Conservation (phyloP, 1,139 yeast species). For the Pichia sp. region DNA sequence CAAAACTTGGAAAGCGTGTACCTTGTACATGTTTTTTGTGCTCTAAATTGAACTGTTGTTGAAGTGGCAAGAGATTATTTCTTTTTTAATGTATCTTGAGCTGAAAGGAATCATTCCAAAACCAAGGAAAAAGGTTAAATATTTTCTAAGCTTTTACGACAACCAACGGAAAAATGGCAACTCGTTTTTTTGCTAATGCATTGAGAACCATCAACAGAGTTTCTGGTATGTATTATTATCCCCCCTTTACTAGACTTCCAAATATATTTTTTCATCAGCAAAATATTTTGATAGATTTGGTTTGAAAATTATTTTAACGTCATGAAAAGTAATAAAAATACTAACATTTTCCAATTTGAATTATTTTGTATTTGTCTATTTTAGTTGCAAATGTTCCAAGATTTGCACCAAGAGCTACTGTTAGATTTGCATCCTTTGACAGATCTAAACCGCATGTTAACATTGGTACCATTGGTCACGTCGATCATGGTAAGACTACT, state of each 20-base stretch:
- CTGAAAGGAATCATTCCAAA: too few species aligned
- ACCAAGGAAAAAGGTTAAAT: too few species aligned
- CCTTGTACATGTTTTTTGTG: too few species aligned
- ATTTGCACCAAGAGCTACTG: constrained; percentile 21
- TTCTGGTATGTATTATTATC: constrained; percentile 17
- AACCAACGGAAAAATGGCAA: constrained; percentile 23
- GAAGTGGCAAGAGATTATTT: too few species aligned
- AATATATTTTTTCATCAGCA: too few species aligned
- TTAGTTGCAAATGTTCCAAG: constrained; percentile 18
- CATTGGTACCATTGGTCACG: constrained; percentile 94
- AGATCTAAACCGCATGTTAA: constrained; percentile 95
- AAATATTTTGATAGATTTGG: too few species aligned
- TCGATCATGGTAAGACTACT: constrained; percentile 98
- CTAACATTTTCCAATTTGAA: neutral
- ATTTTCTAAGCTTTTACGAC: neutral
- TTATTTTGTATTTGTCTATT: neutral
- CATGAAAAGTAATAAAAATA: neutral
- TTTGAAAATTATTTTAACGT: too few species aligned
- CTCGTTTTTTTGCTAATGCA: constrained; percentile 27
- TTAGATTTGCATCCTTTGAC: constrained; percentile 64
- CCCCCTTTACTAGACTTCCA: too few species aligned
- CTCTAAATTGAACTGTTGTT: too few species aligned
- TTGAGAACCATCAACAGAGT: constrained; percentile 26
- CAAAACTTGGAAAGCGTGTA: too few species aligned
- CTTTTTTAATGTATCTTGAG: too few species aligned